phyloP scores from a whole-genome alignment of 257 asterid genomes.

The Solanum corneliomulleri region DNA sequence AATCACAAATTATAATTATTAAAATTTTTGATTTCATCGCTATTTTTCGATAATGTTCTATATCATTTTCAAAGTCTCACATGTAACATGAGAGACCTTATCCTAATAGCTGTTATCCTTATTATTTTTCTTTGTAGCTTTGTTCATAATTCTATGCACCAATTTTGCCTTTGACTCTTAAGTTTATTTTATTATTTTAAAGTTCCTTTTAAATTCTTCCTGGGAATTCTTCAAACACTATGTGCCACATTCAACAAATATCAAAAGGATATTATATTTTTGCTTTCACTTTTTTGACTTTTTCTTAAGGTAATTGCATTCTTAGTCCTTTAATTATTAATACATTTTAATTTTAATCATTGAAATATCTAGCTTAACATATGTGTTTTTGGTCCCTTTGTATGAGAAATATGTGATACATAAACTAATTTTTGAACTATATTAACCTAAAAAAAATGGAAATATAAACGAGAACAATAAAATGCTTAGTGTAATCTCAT shows the following conservation, averaged over 20 bases:
- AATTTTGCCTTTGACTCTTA: not conserved
- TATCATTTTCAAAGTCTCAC: not conserved
- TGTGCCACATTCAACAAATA: not conserved
- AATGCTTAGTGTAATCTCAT: accelerated
- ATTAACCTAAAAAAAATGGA: not conserved
- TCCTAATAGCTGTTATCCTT: conserved; percentile 10
- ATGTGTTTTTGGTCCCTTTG: not conserved
- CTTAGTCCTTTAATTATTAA: not conserved
- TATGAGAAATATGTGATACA: not conserved
- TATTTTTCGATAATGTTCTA: not conserved
- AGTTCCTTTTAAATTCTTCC: not conserved
- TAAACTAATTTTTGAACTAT: not conserved
- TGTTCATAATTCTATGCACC: not conserved
- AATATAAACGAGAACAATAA: accelerated
- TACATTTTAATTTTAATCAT: not conserved
- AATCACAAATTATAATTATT: not conserved
- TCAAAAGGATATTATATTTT: not conserved
- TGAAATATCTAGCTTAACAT: not conserved
- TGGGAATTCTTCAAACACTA: conserved; percentile 8
- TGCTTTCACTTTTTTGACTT: not conserved
- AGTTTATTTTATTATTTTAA: not conserved
- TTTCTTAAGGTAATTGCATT: not conserved
- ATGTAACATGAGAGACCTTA: not conserved
- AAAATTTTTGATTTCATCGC: not conserved
- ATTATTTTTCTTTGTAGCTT: not conserved